Base-by-base conservation (phyloP, 371 early-diverging fungal genomes). In the Coemansia sp. region DNA sequence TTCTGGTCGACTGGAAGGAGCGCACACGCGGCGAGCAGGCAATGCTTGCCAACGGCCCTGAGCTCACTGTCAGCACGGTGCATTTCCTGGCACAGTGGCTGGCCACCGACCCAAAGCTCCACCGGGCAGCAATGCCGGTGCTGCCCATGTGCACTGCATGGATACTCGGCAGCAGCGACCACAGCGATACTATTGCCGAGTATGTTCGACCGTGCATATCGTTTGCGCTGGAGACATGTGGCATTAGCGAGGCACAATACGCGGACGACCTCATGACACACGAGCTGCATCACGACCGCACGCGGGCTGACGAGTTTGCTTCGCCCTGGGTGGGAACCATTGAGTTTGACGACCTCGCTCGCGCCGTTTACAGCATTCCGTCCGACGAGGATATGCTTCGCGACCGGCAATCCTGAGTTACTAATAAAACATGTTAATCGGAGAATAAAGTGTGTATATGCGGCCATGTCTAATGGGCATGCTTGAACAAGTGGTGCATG, bases 311-410 rank as follows among this genome's bases (percentile, higher is more conserved):
- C 14, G 61, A 61, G 30, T 56, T 54, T 55, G 62, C 74, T 11
- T 76, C 76, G 49, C 68, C 76, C 12, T 76, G 76, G 76, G 67
- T 76, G 3, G 76, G 76, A 7, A 66, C 72, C 9, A 71, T 76
- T 1, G 76, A 76, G 47, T 63, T 76, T 38, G 71, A 76, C 43
- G 76, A 76, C 26, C 31, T 76, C 12, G 63, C 71, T 2, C 45
- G 61, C 5, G 76, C 74, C 3, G 66, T 69, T 4, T 74, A 74
- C 45, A 33, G 42, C 10, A 69, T 74, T 31, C 74, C 65, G 2
- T 69, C 74, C 1, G 74, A 74, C 35, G 69, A 74, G 7, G 74
- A 68, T 1, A 51, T 68, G 11, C 57, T 72, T 39, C 54, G 57
- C n/a, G 50, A 43, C 5, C 50, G 66, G 31, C 39, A 47, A 14